Conservation (phyloP, 2,329 filamentous ascomycete species). For the Xylaria sp. region DNA sequence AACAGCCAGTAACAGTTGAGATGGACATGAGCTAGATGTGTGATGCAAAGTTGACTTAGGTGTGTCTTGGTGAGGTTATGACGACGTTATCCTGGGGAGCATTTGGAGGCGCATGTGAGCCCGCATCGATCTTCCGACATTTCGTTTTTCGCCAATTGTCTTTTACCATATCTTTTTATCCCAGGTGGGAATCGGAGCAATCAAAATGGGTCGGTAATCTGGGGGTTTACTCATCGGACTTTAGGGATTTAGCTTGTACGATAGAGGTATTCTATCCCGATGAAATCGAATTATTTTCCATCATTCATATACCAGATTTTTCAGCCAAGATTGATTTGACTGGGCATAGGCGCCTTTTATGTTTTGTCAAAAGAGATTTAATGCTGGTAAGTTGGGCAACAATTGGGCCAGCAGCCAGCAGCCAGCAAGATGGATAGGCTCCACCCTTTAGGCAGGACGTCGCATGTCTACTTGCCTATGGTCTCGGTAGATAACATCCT, state of each 20-base stretch:
- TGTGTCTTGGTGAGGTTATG: slow-evolving; percentile 41
- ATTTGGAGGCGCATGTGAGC: slow-evolving; percentile 43
- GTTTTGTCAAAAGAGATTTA: slow-evolving; percentile 20
- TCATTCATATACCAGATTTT: slow-evolving; percentile 3
- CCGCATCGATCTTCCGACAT: slow-evolving; percentile 37
- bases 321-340: slow-evolving; percentile 14
- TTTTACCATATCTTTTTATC: slow-evolving; percentile 35
- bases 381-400: slow-evolving; percentile 40
- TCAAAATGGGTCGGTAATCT: slow-evolving; percentile 35
- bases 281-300: slow-evolving; percentile 26
- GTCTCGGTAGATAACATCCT: slow-evolving; percentile 8
- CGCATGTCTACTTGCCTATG: background rate
- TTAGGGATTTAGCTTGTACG: slow-evolving; percentile 38
- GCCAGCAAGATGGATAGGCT: slow-evolving; percentile 21
- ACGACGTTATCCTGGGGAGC: slow-evolving; percentile 36
- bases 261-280: slow-evolving; percentile 37
- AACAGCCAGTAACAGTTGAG: slow-evolving; percentile 47
- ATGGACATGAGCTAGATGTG: slow-evolving; percentile 57
- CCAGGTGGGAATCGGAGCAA: slow-evolving; percentile 38
- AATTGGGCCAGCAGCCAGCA: slow-evolving; percentile 35
- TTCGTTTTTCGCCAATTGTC: slow-evolving; percentile 34
- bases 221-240: slow-evolving; percentile 32
- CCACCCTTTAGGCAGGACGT: slow-evolving; percentile 12
- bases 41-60: slow-evolving; percentile 38
- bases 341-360: slow-evolving; percentile 36